Evolutionary conservation across 441 rosid genomes (phyloP).

Genomic region (Brassica balearica): DNA sequence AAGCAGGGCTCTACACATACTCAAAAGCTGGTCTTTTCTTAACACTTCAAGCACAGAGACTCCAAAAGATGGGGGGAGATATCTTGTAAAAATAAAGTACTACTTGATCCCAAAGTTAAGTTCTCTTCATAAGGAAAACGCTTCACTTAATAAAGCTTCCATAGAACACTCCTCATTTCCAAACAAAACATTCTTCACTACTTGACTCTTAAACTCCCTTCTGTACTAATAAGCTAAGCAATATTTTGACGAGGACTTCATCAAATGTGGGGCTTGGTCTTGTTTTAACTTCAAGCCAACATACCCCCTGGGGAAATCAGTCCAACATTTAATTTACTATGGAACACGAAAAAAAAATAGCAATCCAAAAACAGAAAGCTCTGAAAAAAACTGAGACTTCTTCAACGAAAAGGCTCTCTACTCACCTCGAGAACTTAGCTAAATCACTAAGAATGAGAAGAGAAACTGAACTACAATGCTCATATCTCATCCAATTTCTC

Average conservation of each 20-base stretch:
- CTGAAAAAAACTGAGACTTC: constrained; percentile 24
- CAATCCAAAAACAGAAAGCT: too few species aligned
- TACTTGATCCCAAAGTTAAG: constrained; percentile 72
- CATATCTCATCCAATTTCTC: background rate
- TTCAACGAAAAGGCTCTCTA: constrained; percentile 26
- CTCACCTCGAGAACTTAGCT: constrained; percentile 33
- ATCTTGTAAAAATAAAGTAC: constrained; percentile 73
- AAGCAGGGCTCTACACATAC: constrained; percentile 50
- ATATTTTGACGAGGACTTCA: constrained; percentile 71
- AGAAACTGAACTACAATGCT: background rate
- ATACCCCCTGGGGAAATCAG: constrained; percentile 98
- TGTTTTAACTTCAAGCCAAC: constrained; percentile 99
- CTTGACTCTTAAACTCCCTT: constrained; percentile 62
- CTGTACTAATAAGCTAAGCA: constrained; percentile 68
- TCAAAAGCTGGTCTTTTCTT: constrained; percentile 66
- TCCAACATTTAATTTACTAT: constrained; percentile 68
- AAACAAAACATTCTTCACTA: constrained; percentile 58
- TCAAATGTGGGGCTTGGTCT: constrained; percentile 92
- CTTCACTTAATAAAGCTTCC: constrained; percentile 61
- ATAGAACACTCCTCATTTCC: constrained; percentile 63
- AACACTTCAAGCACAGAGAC: constrained; percentile 78
- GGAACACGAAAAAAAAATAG: constrained; percentile 44
- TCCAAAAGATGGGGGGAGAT: constrained; percentile 71
- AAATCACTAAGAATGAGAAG: background rate
- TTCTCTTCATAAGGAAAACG: constrained; percentile 52